phyloP scores from a whole-genome alignment of 257 asterid genomes.

The Fraxinus pennsylvanica region DNA sequence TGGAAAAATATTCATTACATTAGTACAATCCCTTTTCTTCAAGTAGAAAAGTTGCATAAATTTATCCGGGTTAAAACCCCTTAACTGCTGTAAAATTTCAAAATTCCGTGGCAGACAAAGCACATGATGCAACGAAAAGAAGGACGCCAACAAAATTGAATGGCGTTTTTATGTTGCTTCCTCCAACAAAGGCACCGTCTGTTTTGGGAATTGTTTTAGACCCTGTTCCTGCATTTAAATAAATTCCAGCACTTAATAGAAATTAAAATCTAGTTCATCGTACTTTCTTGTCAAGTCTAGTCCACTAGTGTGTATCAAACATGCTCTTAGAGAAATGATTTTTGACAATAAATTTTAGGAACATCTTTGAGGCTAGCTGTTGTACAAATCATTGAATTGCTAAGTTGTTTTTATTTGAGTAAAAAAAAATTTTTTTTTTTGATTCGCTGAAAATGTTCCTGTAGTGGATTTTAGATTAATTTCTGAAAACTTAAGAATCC shows the following conservation, averaged over 20 bases:
- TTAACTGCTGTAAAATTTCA: conserved; percentile 6
- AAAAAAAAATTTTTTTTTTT: too few species aligned
- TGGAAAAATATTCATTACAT: neutral
- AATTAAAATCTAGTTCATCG: neutral
- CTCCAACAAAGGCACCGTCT: conserved; percentile 34
- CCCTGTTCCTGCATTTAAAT: conserved; percentile 27
- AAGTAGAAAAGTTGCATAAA: neutral
- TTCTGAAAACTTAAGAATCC: neutral
- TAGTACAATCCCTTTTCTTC: neutral
- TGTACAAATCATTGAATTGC: too few species aligned
- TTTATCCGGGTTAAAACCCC: neutral
- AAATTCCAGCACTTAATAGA: neutral
- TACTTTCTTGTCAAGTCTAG: too few species aligned
- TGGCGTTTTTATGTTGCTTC: conserved; percentile 27
- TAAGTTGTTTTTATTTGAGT: too few species aligned
- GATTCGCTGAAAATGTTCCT: too few species aligned
- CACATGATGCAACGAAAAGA: conserved; percentile 28
- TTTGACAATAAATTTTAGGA: neutral
- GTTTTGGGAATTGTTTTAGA: conserved; percentile 37
- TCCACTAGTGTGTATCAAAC: neutral
- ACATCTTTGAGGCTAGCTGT: too few species aligned
- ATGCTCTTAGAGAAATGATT: neutral
- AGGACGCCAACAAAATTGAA: conserved; percentile 20
- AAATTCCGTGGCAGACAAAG: conserved; percentile 23
- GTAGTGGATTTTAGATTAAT: too few species aligned